Evolutionary conservation across 306 rosid species (phyloP), one percentile per base, ranked within the genome.

Genomic region (Sindora glabra): DNA sequence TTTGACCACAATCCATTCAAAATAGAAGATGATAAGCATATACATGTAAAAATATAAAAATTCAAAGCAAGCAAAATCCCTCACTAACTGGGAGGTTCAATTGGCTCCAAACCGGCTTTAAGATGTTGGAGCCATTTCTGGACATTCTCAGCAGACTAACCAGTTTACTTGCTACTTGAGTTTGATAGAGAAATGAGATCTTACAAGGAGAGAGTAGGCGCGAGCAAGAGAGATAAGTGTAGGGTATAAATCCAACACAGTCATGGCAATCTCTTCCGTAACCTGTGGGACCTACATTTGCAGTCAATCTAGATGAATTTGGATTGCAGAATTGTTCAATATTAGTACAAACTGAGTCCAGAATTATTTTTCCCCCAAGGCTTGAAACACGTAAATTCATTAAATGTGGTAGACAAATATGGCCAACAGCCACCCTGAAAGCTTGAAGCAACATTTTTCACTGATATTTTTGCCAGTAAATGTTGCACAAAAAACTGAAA

Each of bases 231-330:
- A 83, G 56, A 81, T 27, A 74, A 83, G 75, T 22, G 98, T 92
- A 3, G 96, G 95, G 63, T 83, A 86, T 76, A 88, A 46, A 70
- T 88, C 95, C 81, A 87, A 66, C 73, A 88, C 95, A 40, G 90
- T 78, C 75, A 88, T 56, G 54, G 98, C 98, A 78, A 83, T 71
- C 69, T 86, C 98, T 81, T 92, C 98, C n/a, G 98, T 92, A 48
- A 92, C 94, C 63, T 88, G 96, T 39, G 95, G 90, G n/a, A 86
- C 95, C 98, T 90, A 86, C 69, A 83, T 73, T 41, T 26, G 41
- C 24, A 54, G n/a, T n/a, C n/a, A 13, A n/a, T 48, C 50, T 8
- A 58, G 26, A 36, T 25, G 30, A 48, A 45, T 47, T 10, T 14
- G 34, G 69, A 19, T 59, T 11, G 34, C 22, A 51, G 48, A 36